These are phyloP conservation scores for Sequoia sempervirens DNA, from an alignment of 75 land plant species.

Conservation along the genomic window DNA sequence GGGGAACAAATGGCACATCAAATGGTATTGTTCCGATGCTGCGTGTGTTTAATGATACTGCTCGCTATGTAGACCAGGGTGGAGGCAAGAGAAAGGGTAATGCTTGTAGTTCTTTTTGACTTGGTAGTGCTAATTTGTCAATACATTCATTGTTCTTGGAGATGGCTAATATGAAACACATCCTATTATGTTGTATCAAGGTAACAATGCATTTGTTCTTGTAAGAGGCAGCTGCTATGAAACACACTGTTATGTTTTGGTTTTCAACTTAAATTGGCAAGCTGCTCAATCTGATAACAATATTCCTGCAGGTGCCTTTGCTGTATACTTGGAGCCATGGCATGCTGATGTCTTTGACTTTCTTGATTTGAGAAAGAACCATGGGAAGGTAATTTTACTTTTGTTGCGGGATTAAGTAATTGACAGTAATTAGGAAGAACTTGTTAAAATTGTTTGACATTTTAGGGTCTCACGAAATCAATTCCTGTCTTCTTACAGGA, in stretches of 20 bases:
- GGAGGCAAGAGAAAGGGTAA: slow-evolving; percentile 56
- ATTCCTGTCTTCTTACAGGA: slow-evolving; percentile 17
- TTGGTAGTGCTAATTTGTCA: background rate
- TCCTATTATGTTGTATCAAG: background rate
- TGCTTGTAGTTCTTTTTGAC: background rate
- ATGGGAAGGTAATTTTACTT: slow-evolving; percentile 28
- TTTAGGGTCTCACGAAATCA: background rate
- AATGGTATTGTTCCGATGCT: slow-evolving; percentile 54
- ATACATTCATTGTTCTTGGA: background rate
- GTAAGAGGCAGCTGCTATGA: background rate
- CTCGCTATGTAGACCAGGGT: slow-evolving; percentile 52
- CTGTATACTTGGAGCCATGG: slow-evolving; percentile 49
- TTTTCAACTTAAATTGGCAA: background rate
- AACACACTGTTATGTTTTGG: slow-evolving; percentile 3
- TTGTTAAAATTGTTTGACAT: background rate
- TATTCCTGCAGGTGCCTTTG: slow-evolving; percentile 32
- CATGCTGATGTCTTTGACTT: slow-evolving; percentile 49
- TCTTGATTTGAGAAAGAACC: slow-evolving; percentile 41
- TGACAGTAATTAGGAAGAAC: background rate
- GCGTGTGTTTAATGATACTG: slow-evolving; percentile 52
- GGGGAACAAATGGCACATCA: slow-evolving; percentile 49
- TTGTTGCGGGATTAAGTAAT: background rate
- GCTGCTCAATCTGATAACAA: background rate
- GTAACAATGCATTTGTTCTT: background rate
- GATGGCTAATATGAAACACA: background rate